A percentile compares a stretch with the other conserved stretches of the same genome.
Evolutionary conservation across 2,329 filamentous ascomycete species (phyloP).

Genomic region (Blumeria hordei): DNA sequence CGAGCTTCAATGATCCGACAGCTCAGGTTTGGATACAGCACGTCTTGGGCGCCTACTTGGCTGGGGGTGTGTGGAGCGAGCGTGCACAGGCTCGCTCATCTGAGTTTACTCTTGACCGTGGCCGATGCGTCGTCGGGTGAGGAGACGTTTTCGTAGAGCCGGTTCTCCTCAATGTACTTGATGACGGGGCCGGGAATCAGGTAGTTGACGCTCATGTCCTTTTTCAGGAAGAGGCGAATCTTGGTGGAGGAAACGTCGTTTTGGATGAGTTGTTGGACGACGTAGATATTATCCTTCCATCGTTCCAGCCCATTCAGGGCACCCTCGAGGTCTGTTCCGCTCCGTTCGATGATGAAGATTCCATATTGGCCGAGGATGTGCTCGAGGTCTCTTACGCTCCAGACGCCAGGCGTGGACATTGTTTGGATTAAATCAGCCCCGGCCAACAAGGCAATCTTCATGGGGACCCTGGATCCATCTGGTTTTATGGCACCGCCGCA

Average conservation of each 20-base stretch:
- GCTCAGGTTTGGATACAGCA: too few relatives aligned
- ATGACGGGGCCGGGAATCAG: constrained; percentile 51
- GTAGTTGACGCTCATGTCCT: constrained; percentile 65
- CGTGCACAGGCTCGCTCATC: too few relatives aligned
- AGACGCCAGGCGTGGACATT: constrained; percentile 49
- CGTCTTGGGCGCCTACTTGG: too few relatives aligned
- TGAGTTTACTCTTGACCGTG: too few relatives aligned
- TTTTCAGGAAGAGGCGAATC: constrained; percentile 56
- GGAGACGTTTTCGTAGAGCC: constrained; percentile 32
- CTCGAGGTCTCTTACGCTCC: constrained; percentile 64
- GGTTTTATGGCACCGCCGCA: constrained; percentile 46
- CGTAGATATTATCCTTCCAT: constrained; percentile 48
- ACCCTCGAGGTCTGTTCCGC: constrained; percentile 71
- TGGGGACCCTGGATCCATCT: constrained; percentile 38
- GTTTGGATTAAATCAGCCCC: constrained; percentile 55
- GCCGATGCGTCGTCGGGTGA: background rate
- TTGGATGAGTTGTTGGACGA: constrained; percentile 46
- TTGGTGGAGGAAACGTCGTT: constrained; percentile 67
- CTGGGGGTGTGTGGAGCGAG: too few relatives aligned
- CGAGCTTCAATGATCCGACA: too few relatives aligned
- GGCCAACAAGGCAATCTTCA: constrained; percentile 55
- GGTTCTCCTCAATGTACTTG: constrained; percentile 44
- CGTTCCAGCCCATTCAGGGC: constrained; percentile 58
- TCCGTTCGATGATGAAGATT: constrained; percentile 67
- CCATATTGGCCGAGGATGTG: constrained; percentile 71